phyloP scores from a whole-genome alignment of 1,139 yeast species.

The Scheffersomyces insectosa region DNA sequence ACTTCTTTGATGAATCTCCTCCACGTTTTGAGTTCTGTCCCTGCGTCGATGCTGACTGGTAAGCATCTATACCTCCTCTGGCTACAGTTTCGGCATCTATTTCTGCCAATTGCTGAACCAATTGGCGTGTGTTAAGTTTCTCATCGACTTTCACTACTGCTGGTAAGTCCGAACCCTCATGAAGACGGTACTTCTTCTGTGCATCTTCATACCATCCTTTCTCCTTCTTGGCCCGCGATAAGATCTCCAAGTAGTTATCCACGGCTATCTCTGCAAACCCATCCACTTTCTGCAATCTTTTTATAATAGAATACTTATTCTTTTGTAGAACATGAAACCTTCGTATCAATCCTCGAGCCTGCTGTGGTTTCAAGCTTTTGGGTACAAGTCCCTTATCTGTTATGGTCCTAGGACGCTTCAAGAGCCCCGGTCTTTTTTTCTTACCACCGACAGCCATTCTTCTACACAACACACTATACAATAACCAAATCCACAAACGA shows the following conservation, averaged over 20 bases:
- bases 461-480: too few species aligned
- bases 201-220: too few species aligned
- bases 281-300: slow-evolving; percentile 16
- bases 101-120: slow-evolving; percentile 41
- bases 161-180: too few species aligned
- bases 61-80: slow-evolving; percentile 70
- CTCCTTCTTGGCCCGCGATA: too few species aligned
- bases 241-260: slow-evolving; percentile 20
- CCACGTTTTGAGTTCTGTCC: slow-evolving; percentile 82
- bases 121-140: slow-evolving; percentile 7
- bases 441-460: background rate
- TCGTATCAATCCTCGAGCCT: slow-evolving; percentile 66
- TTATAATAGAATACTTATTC: slow-evolving; percentile 41
- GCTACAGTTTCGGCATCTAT: slow-evolving; percentile 60
- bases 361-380: slow-evolving; percentile 57
- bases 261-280: slow-evolving; percentile 22
- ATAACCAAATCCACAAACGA: too few species aligned
- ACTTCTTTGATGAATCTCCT: slow-evolving; percentile 82
- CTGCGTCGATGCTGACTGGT: slow-evolving; percentile 83
- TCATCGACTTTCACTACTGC: background rate
- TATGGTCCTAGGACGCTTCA: slow-evolving; percentile 20
- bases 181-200: too few species aligned
- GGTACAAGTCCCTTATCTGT: slow-evolving; percentile 20
- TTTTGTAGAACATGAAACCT: slow-evolving; percentile 66
- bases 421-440: slow-evolving; percentile 22